Conservation (phyloP, 2,329 filamentous ascomycete species). For the Colletotrichum liriopes region DNA sequence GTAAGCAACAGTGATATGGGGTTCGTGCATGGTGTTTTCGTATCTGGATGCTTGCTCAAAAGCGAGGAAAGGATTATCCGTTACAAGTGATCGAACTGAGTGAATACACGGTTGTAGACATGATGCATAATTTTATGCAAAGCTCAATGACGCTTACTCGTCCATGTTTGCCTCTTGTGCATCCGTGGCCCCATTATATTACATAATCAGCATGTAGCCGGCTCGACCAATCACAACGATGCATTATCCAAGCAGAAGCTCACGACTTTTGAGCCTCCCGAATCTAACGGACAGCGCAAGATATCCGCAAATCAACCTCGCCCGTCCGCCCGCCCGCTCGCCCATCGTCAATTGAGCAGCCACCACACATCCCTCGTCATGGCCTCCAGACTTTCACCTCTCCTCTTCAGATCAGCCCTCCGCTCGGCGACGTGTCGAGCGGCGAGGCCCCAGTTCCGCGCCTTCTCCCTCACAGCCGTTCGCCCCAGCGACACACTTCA, state of each 20-base stretch:
- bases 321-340: constrained; percentile 21
- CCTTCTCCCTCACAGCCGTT: constrained; percentile 78
- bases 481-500: constrained; percentile 80
- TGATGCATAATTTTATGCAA: constrained; percentile 14
- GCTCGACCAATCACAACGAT: constrained; percentile 38
- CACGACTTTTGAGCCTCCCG: constrained; percentile 46
- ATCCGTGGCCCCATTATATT: constrained; percentile 21
- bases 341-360: constrained; percentile 49
- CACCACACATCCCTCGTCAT: constrained; percentile 63
- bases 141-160: constrained; percentile 14
- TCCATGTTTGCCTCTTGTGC: constrained; percentile 43
- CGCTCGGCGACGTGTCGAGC: constrained; percentile 73
- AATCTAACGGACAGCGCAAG: constrained; percentile 37
- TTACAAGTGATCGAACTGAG: too few relatives aligned
- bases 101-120: background rate
- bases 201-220: constrained; percentile 18
- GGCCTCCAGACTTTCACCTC: constrained; percentile 87
- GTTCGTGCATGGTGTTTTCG: background rate
- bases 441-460: constrained; percentile 77
- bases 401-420: constrained; percentile 78
- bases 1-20: background rate
- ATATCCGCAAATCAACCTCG: constrained; percentile 20
- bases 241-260: constrained; percentile 45
- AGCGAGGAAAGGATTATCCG: too few relatives aligned
- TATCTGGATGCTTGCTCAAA: background rate